Base-by-base conservation (phyloP, 2,329 filamentous ascomycete genomes). In the Biscogniauxia marginata region DNA sequence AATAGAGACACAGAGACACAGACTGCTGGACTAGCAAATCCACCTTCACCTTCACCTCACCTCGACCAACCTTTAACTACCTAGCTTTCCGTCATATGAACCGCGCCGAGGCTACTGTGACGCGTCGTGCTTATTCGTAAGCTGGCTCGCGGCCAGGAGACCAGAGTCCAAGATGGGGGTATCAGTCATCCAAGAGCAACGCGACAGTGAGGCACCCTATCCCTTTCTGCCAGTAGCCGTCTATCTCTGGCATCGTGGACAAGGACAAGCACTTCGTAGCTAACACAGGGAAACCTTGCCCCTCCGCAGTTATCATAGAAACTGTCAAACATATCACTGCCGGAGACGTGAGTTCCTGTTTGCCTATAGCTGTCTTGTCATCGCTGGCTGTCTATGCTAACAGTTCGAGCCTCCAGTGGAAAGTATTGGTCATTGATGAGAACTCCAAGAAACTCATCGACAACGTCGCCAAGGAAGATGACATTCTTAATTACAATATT, bases 401-500 rank as follows among this genome's bases (percentile, higher is more conserved):
- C 46, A n/a, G 30, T 0, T 24, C 4, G 4, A 20, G 19, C 47
- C 46, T 54, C 53, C 63, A 97, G 92, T 99, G 95, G 95, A 99
- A 98, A 84, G 90, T 97, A 64, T 79, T 99, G 65, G 88, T 99
- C 52, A 80, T 97, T 67, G 95, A 99, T 76, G 87, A 90, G 65
- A 82, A 80, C 55, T 93, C 91, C 71, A 87, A 88, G 72, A 93
- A 89, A 74, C 84, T 99, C 66, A 83, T 99, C 67, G 88, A 96
- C 75, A 96, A 93, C 79, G 89, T 91, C 48, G 85, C 93, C 71
- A 93, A 91, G 69, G 90, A 97, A 79, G 93, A 99, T 84, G 91
- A 97, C 69, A 96, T 99, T 64, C 88, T 99, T 76, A 96, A 96
- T 72, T 86, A 92, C 75, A 96, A 96, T 73, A 90, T 99, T 74